Evolutionary conservation across 352 stramenopile species (phyloP).

Genomic region (Thalassiosira mediterranea): DNA sequence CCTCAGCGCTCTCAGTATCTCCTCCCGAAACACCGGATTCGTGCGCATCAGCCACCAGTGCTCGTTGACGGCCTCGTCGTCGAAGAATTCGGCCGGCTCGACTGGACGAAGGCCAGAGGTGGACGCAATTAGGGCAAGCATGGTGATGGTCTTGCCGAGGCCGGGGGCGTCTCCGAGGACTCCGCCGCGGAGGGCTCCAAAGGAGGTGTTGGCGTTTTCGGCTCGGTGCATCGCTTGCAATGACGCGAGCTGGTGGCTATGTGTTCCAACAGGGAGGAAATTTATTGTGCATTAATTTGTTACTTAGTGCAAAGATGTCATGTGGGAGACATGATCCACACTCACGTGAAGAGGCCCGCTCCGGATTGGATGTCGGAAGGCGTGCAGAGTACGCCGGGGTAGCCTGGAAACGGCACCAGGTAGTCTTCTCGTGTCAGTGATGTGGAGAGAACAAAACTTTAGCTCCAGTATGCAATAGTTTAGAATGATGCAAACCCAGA

Average conservation of each 20-base stretch:
- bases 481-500: constrained; percentile 1
- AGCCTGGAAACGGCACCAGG: constrained; percentile 58
- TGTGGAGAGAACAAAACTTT: background rate
- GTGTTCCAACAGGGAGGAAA: no score
- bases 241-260: constrained; percentile 65
- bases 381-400: constrained; percentile 57
- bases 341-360: constrained; percentile 32
- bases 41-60: constrained; percentile 51
- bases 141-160: constrained; percentile 86
- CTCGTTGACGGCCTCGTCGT: constrained; percentile 50
- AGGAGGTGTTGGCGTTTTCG: constrained; percentile 53
- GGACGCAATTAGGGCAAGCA: constrained; percentile 74
- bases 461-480: background rate
- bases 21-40: constrained; percentile 47
- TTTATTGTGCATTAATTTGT: background rate
- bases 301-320: background rate
- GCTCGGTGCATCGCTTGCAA: constrained; percentile 64
- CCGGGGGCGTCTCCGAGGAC: constrained; percentile 86
- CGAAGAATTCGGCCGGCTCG: constrained; percentile 68
- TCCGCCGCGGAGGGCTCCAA: constrained; percentile 72
- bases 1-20: constrained; percentile 52
- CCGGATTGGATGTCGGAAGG: constrained; percentile 16
- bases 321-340: no score
- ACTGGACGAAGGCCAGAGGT: constrained; percentile 58
- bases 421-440: constrained; percentile 29